Conservation (phyloP, 2,329 filamentous ascomycete species). For the Elsinoe fawcettii region DNA sequence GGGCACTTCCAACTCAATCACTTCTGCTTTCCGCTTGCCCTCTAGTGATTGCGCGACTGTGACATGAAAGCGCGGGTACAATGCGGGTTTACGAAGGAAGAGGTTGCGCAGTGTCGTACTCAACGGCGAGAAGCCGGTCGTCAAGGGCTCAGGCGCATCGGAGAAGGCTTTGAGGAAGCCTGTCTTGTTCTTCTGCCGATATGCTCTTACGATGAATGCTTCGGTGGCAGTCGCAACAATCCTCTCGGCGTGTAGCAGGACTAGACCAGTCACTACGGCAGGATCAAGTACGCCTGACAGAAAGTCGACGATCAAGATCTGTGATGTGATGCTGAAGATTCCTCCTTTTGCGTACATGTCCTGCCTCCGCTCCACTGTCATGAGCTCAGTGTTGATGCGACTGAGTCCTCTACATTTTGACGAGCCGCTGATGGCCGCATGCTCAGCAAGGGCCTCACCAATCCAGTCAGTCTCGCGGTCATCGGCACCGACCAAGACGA, state of each 20-base stretch:
- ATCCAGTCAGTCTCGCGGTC: conserved; percentile 96
- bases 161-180: conserved; percentile 96
- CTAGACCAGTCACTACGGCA: conserved; percentile 74
- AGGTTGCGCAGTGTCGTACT: conserved; percentile 87
- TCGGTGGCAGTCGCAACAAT: conserved; percentile 81
- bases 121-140: conserved; percentile 77
- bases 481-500: conserved; percentile 80
- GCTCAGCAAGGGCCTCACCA: conserved; percentile 89
- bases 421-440: conserved; percentile 80
- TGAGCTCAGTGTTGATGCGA: conserved; percentile 89
- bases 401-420: conserved; percentile 76
- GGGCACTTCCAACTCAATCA: conserved; percentile 90
- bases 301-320: conserved; percentile 89
- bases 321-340: conserved; percentile 91
- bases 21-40: conserved; percentile 85
- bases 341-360: conserved; percentile 87
- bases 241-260: conserved; percentile 82
- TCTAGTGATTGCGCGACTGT: conserved; percentile 83
- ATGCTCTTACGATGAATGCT: conserved; percentile 90
- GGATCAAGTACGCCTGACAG: conserved; percentile 75
- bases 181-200: conserved; percentile 84
- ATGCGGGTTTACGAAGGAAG: conserved; percentile 76
- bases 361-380: conserved; percentile 77
- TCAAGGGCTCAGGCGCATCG: conserved; percentile 85
- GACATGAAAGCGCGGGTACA: conserved; percentile 92